These are phyloP conservation scores for Fusarium penzigii DNA, from an alignment of 2,329 filamentous ascomycete genomes.

Conservation along the genomic window DNA sequence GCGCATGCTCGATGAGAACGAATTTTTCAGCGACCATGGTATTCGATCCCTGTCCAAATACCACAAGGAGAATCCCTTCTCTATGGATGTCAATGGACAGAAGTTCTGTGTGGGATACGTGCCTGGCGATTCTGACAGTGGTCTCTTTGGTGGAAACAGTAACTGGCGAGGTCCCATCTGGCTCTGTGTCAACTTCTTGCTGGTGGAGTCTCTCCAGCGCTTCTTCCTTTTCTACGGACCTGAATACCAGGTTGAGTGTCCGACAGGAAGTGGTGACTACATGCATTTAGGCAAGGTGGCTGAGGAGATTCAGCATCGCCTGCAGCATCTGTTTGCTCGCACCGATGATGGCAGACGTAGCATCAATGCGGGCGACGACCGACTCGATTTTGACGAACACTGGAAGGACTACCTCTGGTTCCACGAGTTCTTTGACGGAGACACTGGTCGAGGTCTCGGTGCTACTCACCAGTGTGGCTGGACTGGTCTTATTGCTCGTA, in stretches of 20 bases:
- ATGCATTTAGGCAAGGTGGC: slow-evolving; percentile 96
- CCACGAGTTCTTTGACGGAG: slow-evolving; percentile 96
- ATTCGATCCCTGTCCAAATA: slow-evolving; percentile 90
- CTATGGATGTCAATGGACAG: slow-evolving; percentile 95
- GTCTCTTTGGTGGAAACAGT: slow-evolving; percentile 93
- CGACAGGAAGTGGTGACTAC: slow-evolving; percentile 86
- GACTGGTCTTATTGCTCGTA: slow-evolving; percentile 92
- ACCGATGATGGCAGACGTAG: slow-evolving; percentile 84
- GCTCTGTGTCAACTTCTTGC: slow-evolving; percentile 92
- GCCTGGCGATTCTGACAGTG: slow-evolving; percentile 93
- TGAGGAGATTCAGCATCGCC: slow-evolving; percentile 90
- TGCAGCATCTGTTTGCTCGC: slow-evolving; percentile 87
- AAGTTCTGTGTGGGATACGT: slow-evolving; percentile 86
- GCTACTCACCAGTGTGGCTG: slow-evolving; percentile 95
- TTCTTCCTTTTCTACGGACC: slow-evolving; percentile 97
- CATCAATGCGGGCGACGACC: slow-evolving; percentile 81
- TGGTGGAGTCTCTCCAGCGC: slow-evolving; percentile 90
- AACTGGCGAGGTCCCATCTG: slow-evolving; percentile 97
- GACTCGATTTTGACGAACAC: slow-evolving; percentile 85
- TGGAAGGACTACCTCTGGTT: slow-evolving; percentile 90
- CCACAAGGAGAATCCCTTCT: slow-evolving; percentile 86
- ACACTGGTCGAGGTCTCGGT: slow-evolving; percentile 83
- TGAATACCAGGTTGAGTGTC: slow-evolving; percentile 86
- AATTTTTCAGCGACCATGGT: slow-evolving; percentile 88
- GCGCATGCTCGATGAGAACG: slow-evolving; percentile 90